These are phyloP conservation scores for Mortierella sp. DNA, from an alignment of 371 early-diverging fungal species.

Conservation along the genomic window DNA sequence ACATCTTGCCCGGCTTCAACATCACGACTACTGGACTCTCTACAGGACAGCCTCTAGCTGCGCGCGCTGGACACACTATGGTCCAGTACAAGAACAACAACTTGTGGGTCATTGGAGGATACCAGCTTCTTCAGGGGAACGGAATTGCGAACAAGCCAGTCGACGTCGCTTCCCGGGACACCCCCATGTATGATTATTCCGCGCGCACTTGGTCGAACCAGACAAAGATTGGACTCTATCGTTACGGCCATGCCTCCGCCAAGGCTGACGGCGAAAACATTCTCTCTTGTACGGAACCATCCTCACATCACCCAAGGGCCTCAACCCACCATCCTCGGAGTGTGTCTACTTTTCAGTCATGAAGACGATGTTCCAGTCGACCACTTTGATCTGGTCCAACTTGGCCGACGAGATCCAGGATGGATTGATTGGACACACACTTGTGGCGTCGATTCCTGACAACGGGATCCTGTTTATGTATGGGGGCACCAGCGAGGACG, in stretches of 20 bases:
- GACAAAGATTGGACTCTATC: conserved; percentile 13
- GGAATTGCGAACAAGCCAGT: not conserved
- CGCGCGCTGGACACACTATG: conserved; percentile 22
- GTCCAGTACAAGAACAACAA: conserved; percentile 34
- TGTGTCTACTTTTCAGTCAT: conserved; percentile 34
- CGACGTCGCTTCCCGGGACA: conserved; percentile 14
- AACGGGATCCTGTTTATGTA: conserved; percentile 32
- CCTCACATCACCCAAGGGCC: not conserved
- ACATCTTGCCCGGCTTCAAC: not conserved
- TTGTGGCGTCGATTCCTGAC: conserved; percentile 17
- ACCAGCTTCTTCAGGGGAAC: not conserved
- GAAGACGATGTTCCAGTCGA: conserved; percentile 4
- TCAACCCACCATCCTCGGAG: not conserved
- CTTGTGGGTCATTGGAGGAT: conserved; percentile 40
- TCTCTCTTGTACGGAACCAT: conserved; percentile 33
- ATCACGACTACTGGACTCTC: not conserved
- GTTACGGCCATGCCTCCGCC: conserved; percentile 44
- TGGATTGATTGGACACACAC: conserved; percentile 21
- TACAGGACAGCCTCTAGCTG: not conserved
- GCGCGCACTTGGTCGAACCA: conserved; percentile 20
- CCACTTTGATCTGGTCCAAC: conserved; percentile 15
- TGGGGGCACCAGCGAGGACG: conserved; percentile 27
- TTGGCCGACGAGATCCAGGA: conserved; percentile 7
- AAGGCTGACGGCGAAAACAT: conserved; percentile 19
- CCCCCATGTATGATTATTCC: conserved; percentile 26